Percentiles rank a stretch among this genome's conserved stretches.
Conservation (phyloP, 2,329 filamentous ascomycete genomes). For the Talaromyces sp. region DNA sequence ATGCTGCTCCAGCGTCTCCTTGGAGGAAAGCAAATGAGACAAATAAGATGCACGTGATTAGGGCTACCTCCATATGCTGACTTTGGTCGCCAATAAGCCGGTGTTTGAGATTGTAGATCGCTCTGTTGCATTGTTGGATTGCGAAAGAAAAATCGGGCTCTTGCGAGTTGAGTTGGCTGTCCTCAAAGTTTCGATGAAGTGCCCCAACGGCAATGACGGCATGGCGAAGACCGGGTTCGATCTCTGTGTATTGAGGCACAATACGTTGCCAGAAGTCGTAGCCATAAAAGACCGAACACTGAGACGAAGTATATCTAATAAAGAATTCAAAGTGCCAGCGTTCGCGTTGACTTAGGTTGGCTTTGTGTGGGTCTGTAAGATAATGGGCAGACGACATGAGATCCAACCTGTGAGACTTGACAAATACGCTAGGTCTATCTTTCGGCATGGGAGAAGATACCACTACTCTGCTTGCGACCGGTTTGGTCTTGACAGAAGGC, state of each 20-base stretch:
- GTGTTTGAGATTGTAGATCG: slow-evolving; percentile 15
- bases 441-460: neutral
- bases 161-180: neutral
- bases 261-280: slow-evolving; percentile 9
- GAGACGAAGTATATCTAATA: neutral
- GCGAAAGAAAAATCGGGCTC: slow-evolving; percentile 11
- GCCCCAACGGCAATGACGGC: slow-evolving; percentile 13
- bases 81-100: slow-evolving; percentile 7
- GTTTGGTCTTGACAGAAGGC: neutral
- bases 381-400: neutral
- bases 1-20: slow-evolving; percentile 15
- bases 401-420: neutral
- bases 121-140: slow-evolving; percentile 18
- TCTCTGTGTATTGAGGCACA: slow-evolving; percentile 1
- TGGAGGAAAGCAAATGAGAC: slow-evolving; percentile 21
- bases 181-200: slow-evolving; percentile 17
- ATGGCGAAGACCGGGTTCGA: slow-evolving; percentile 8
- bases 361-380: neutral
- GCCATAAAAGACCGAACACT: slow-evolving; percentile 6
- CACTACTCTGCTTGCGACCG: neutral
- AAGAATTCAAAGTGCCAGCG: slow-evolving; percentile 12
- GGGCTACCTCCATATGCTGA: slow-evolving; percentile 18
- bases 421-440: neutral
- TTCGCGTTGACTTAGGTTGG: slow-evolving; percentile 3
- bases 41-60: slow-evolving; percentile 19